These are phyloP conservation scores for Nicotiana obtusifolia DNA, from an alignment of 257 asterid genomes.

Conservation along the genomic window DNA sequence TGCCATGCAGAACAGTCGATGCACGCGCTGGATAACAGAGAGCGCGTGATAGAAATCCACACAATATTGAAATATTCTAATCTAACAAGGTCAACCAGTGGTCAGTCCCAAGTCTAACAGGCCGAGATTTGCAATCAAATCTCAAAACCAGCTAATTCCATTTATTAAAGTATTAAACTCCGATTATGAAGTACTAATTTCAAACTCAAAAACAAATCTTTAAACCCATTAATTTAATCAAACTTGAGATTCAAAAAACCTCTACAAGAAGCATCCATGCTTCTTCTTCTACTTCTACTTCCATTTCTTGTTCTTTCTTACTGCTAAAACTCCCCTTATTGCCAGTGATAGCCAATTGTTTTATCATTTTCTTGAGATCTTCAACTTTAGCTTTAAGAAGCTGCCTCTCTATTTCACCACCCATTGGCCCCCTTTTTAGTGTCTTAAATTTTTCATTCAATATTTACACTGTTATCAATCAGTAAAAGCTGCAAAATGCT, in stretches of 20 bases:
- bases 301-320: background rate
- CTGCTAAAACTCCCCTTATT: background rate
- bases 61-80: background rate
- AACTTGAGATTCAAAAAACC: constrained; percentile 69
- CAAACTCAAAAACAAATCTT: background rate
- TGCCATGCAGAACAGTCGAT: background rate
- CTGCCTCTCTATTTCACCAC: constrained; percentile 50
- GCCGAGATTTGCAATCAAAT: constrained; percentile 40
- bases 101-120: constrained; percentile 47
- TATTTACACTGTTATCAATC: background rate
- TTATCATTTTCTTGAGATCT: constrained; percentile 53
- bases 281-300: constrained; percentile 34
- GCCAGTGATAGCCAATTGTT: background rate
- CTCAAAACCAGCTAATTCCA: constrained; percentile 18
- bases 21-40: background rate
- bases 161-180: background rate
- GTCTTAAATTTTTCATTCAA: background rate
- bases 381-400: constrained; percentile 45
- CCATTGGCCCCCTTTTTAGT: background rate
- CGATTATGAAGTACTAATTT: background rate
- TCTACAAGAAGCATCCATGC: constrained; percentile 54
- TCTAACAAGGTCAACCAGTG: constrained; percentile 40
- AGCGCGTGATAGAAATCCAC: background rate
- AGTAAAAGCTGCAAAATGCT: background rate
- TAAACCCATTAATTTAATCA: constrained; percentile 33